Evolutionary conservation across 768 basidiomycete species (phyloP), one percentile per base, ranked within the genome.

Genomic region (Mycena vulgaris): DNA sequence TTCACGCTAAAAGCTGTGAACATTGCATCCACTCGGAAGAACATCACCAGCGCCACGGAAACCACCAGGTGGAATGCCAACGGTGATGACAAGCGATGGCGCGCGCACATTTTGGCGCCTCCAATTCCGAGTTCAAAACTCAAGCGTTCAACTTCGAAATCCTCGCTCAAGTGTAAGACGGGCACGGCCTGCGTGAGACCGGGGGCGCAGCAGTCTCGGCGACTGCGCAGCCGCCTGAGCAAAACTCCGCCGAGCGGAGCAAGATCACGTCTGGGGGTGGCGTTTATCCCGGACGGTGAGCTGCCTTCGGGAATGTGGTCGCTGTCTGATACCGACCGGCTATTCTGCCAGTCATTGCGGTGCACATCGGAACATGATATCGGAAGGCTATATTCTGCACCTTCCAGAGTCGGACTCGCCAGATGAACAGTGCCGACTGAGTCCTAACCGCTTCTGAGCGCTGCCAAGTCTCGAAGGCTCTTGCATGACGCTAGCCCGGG

Each of bases 171-270:
- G n/a, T n/a, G n/a, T n/a, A 17, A n/a, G 35, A 30, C 10, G 51
- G 42, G 10, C 39, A 17, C 58, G 66, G 66, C 28, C 39, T 61
- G 39, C 17, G 66, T 67, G 65, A 39, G 45, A 55, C 19, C 51
- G 37, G 47, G 42, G 59, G 48, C 65, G 49, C 57, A 52, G 56
- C 55, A 5, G 11, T 31, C 28, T 31, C 47, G 42, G 31, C 59
- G 47, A 48, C 58, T 37, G 42, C 49, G 35, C 28, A 14, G n/a
- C 33, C 14, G 56, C n/a, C 2, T 10, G 48, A 2, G 28, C 25
- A 13, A 6, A 23, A 57, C 21, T 57, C 9, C 37, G n/a, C 7
- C 37, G 37, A 37, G 55, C 51, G 62, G 62, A 28, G 27, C 49
- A 19, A 51, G 37, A 28, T 37, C 61, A 63, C 53, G 21, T 55